Evolutionary conservation across 192 early-diverging fungal species (phyloP).

Genomic region (Anaeromyces robustus): DNA sequence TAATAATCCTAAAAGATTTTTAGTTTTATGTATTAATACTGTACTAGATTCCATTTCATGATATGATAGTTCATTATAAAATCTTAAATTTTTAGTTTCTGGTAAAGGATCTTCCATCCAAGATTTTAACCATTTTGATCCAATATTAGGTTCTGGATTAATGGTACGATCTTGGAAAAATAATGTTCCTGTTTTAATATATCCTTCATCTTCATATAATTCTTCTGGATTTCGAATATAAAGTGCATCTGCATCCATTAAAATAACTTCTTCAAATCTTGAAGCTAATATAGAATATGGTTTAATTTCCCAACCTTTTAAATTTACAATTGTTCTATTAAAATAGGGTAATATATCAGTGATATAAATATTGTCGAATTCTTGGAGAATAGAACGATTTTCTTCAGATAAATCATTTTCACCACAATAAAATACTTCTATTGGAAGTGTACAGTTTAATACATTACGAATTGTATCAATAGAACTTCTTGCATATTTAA

Average conservation of each 20-base stretch:
- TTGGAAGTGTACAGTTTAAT: conserved; percentile 31
- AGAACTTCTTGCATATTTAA: conserved; percentile 16
- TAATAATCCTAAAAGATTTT: conserved; percentile 28
- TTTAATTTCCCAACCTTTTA: conserved; percentile 49
- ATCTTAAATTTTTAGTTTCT: conserved; percentile 17
- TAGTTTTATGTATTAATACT: conserved; percentile 30
- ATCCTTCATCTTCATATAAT: conserved; percentile 26
- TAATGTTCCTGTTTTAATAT: conserved; percentile 30
- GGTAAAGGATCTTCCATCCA: conserved; percentile 21
- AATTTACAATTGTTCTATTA: conserved; percentile 16
- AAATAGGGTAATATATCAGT: conserved; percentile 14
- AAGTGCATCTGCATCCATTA: conserved; percentile 55
- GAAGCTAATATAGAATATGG: conserved; percentile 46
- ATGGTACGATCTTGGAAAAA: conserved; percentile 52
- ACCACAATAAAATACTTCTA: conserved; percentile 40
- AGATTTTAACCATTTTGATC: conserved; percentile 24
- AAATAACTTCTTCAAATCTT: conserved; percentile 37
- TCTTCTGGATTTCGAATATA: conserved; percentile 39
- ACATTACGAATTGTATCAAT: conserved; percentile 19
- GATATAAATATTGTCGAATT: conserved; percentile 14
- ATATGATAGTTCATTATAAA: conserved; percentile 11
- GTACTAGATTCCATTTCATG: conserved; percentile 46
- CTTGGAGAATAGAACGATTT: conserved; percentile 12
- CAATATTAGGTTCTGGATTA: conserved; percentile 8
- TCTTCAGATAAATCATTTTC: conserved; percentile 16